These are phyloP conservation scores for Serendipita sp. DNA, from an alignment of 768 basidiomycete genomes.

Conservation along the genomic window DNA sequence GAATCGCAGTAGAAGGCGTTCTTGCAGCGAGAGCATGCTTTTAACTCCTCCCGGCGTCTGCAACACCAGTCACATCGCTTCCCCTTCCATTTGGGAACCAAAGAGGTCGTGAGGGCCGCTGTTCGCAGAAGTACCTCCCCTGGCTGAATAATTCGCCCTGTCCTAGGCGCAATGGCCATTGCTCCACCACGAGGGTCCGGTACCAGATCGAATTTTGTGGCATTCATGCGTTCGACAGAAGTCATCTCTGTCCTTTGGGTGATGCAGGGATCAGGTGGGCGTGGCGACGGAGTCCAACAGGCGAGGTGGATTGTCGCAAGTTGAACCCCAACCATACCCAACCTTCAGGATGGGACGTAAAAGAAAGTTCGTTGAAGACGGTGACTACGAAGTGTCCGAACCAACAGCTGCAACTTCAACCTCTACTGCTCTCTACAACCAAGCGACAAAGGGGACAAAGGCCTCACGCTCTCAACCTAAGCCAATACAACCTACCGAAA, in stretches of 20 bases:
- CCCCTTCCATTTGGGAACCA: conserved; percentile 44
- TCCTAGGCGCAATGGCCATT: conserved; percentile 30
- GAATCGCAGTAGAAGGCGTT: conserved; percentile 59
- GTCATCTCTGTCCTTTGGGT: not conserved
- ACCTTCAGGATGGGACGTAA: not conserved
- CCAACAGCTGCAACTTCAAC: no score
- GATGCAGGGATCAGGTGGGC: not conserved
- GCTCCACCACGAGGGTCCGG: conserved; percentile 34
- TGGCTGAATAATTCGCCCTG: conserved; percentile 18
- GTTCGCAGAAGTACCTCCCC: conserved; percentile 37
- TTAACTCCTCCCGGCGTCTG: conserved; percentile 17
- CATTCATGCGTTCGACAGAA: not conserved
- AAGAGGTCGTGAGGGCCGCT: conserved; percentile 29
- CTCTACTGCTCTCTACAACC: no score
- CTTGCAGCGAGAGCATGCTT: conserved; percentile 44
- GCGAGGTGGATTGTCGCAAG: not conserved
- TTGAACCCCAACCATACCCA: not conserved
- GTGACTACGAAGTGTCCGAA: no score
- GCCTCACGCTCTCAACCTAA: no score
- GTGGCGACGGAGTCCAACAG: not conserved
- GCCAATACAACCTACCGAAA: not conserved
- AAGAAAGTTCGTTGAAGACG: not conserved
- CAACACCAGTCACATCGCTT: conserved; percentile 54
- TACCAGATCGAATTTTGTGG: conserved; percentile 21
- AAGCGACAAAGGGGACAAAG: no score